Percentiles rank a stretch among this genome's conserved stretches.
phyloP scores from a whole-genome alignment of 202 grass and related monocot genomes.

The Setaria italica region DNA sequence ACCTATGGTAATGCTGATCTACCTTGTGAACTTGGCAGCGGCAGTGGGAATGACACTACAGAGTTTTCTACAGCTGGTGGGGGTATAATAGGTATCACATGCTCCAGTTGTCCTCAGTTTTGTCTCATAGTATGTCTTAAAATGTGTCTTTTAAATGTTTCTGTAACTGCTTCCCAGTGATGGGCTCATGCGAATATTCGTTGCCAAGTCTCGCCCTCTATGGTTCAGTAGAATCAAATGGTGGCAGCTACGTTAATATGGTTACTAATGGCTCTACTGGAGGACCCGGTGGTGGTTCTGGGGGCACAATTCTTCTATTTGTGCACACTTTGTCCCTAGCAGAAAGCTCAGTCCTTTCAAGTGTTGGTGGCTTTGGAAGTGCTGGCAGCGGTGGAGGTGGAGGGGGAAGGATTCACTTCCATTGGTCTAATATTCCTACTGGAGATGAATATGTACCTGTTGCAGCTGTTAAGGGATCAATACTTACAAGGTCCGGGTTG shows the following conservation, averaged over 20 bases:
- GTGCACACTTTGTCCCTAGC: constrained; percentile 71
- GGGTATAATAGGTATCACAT: constrained; percentile 87
- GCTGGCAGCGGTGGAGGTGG: constrained; percentile 81
- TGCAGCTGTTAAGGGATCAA: constrained; percentile 81
- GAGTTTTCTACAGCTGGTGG: constrained; percentile 83
- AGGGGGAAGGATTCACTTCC: constrained; percentile 95
- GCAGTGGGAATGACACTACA: constrained; percentile 87
- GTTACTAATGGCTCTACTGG: constrained; percentile 56
- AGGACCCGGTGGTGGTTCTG: constrained; percentile 92
- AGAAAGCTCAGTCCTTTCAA: constrained; percentile 77
- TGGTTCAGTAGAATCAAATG: constrained; percentile 92
- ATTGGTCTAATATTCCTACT: constrained; percentile 92
- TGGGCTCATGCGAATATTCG: constrained; percentile 96
- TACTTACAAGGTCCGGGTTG: constrained; percentile 73
- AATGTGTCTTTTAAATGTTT: constrained; percentile 28
- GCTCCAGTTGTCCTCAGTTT: constrained; percentile 13
- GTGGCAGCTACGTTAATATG: constrained; percentile 59
- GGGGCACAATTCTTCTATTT: constrained; percentile 97
- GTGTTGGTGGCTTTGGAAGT: constrained; percentile 74
- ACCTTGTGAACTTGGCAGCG: constrained; percentile 98
- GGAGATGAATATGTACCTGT: constrained; percentile 95
- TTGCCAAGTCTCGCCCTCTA: constrained; percentile 67
- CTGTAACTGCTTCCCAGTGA: constrained; percentile 65
- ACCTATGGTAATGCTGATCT: constrained; percentile 85
- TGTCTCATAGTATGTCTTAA: not conserved